Conservation (phyloP, 352 stramenopile genomes). For the Globisporangium viniferum region DNA sequence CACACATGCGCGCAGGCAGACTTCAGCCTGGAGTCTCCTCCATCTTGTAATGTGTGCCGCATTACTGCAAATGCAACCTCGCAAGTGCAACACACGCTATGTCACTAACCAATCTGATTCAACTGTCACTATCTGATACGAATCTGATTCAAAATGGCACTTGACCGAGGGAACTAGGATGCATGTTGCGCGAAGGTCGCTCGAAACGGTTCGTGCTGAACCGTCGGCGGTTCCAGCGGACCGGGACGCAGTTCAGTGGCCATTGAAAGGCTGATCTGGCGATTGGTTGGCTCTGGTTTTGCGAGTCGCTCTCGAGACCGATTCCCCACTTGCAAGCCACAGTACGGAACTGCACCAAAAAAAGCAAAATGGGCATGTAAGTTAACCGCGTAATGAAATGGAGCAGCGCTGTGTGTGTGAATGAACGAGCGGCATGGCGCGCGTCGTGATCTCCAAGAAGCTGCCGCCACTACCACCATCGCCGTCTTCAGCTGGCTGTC, state of each 20-base stretch:
- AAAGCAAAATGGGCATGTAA: constrained; percentile 86
- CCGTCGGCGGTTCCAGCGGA: constrained; percentile 20
- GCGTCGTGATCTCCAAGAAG: not conserved
- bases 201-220: constrained; percentile 27
- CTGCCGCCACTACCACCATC: not conserved
- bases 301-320: constrained; percentile 21
- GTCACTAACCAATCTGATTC: not conserved
- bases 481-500: not conserved
- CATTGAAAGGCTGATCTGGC: constrained; percentile 39
- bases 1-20: too few species aligned
- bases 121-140: not conserved
- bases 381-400: constrained; percentile 25
- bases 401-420: not conserved
- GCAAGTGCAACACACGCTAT: not conserved
- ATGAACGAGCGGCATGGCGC: not conserved
- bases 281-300: constrained; percentile 77
- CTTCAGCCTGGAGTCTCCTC: not conserved
- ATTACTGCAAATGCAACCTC: not conserved
- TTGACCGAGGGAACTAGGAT: not conserved
- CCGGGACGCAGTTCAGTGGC: constrained; percentile 28
- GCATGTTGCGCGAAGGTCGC: constrained; percentile 30
- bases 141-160: not conserved
- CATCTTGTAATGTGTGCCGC: not conserved
- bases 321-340: constrained; percentile 24
- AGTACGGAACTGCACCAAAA: constrained; percentile 88